These are phyloP conservation scores for Oryza glaberrima DNA, from an alignment of 176 grass and related monocot genomes.

Conservation along the genomic window DNA sequence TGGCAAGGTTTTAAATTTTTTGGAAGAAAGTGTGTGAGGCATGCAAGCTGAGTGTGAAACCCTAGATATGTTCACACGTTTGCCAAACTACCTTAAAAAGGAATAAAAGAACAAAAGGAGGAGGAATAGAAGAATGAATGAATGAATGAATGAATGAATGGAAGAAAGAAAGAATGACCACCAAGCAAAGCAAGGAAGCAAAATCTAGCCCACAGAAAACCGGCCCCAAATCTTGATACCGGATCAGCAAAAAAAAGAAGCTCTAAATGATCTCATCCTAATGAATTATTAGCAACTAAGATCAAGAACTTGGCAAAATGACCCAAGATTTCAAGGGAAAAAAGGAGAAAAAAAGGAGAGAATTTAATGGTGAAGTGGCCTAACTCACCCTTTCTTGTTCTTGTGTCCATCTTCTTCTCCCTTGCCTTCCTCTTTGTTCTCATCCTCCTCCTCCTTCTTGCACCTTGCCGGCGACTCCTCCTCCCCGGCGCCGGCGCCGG, in stretches of 20 bases:
- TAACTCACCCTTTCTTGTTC: constrained; percentile 81
- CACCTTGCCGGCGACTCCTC: constrained; percentile 53
- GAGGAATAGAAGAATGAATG: constrained; percentile 29
- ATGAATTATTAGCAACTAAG: background rate
- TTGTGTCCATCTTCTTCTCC: constrained; percentile 57
- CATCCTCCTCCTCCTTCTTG: constrained; percentile 63
- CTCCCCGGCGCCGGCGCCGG: constrained; percentile 29
- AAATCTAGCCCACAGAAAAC: constrained; percentile 22
- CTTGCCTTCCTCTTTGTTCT: constrained; percentile 42
- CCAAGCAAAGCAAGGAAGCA: constrained; percentile 37
- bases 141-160: constrained; percentile 22
- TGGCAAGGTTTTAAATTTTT: background rate
- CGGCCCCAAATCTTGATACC: constrained; percentile 25
- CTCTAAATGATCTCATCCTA: background rate
- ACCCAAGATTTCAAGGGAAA: background rate
- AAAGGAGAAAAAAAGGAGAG: background rate
- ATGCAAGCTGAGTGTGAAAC: constrained; percentile 59
- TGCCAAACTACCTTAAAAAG: constrained; percentile 34
- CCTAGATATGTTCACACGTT: constrained; percentile 69
- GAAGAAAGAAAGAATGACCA: constrained; percentile 15
- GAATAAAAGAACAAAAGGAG: constrained; percentile 10
- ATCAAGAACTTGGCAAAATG: constrained; percentile 6
- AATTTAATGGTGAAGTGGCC: constrained; percentile 15
- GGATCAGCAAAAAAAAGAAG: background rate
- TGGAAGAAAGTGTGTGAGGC: constrained; percentile 31